phyloP scores from a whole-genome alignment of 2,329 filamentous ascomycete species.

The Xylariaceae sp. region DNA sequence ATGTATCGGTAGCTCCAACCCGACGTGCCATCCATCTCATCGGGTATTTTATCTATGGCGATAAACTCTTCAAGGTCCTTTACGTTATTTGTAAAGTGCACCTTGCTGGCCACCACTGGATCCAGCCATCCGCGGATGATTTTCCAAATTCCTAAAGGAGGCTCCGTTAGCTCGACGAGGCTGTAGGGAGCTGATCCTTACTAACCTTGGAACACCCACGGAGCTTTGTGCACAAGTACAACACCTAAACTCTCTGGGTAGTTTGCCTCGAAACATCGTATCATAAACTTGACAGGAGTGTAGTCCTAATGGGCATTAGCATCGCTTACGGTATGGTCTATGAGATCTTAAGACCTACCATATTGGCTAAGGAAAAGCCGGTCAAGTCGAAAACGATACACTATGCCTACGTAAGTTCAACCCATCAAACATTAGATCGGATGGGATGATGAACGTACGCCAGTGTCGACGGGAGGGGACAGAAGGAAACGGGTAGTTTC shows the following conservation, averaged over 20 bases:
- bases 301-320: conserved; percentile 70
- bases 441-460: conserved; percentile 65
- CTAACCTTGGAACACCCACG: conserved; percentile 92
- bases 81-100: conserved; percentile 86
- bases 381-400: conserved; percentile 97
- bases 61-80: conserved; percentile 83
- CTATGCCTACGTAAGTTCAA: conserved; percentile 50
- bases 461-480: conserved; percentile 82
- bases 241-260: conserved; percentile 92
- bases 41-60: conserved; percentile 70
- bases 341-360: conserved; percentile 60
- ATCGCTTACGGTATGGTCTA: not conserved
- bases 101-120: conserved; percentile 91
- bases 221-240: conserved; percentile 92
- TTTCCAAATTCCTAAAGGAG: conserved; percentile 77
- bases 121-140: conserved; percentile 97
- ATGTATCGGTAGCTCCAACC: conserved; percentile 83
- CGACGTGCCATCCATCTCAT: conserved; percentile 85
- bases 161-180: conserved; percentile 45
- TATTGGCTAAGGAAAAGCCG: conserved; percentile 90
- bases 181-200: conserved; percentile 39
- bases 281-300: conserved; percentile 97
- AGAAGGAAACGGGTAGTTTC: conserved; percentile 91
- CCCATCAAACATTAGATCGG: not conserved
- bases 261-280: conserved; percentile 98